These are phyloP conservation scores for Barnettozyma hawaiiensis DNA, from an alignment of 1,139 yeast species.

Conservation along the genomic window DNA sequence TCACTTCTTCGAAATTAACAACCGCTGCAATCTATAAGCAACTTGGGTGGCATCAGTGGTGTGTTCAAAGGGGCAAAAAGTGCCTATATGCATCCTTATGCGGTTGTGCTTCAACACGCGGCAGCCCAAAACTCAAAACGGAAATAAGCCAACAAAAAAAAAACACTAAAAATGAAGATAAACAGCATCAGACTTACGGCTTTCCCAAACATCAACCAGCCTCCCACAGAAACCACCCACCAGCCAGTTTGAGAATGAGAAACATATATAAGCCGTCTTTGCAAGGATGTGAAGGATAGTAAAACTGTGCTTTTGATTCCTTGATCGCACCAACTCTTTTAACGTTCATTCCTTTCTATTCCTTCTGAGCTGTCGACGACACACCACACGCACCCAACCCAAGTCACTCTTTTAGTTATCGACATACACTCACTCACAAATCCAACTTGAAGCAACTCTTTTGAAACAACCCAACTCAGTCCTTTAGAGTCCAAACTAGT, in stretches of 20 bases:
- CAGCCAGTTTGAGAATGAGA: neutral
- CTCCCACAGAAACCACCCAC: neutral
- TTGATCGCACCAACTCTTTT: neutral
- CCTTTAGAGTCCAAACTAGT: slow-evolving; percentile 6
- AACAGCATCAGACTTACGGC: neutral
- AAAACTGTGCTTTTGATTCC: neutral
- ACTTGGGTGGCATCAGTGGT: no score
- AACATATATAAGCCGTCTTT: neutral
- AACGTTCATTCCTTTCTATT: neutral
- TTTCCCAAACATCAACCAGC: neutral
- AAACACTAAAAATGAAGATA: neutral
- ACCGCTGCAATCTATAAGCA: no score
- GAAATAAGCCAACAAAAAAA: neutral
- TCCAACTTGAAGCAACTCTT: neutral
- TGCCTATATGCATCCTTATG: neutral
- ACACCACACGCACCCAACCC: neutral
- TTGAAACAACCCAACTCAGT: neutral
- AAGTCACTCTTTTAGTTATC: neutral
- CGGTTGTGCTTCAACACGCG: neutral
- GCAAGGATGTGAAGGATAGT: neutral
- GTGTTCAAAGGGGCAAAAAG: no score
- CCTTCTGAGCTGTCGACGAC: no score
- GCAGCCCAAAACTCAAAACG: neutral
- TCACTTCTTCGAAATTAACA: no score
- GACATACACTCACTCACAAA: neutral